These are phyloP conservation scores for Tolypocladium endophyticum DNA, from an alignment of 2,329 filamentous ascomycete genomes.

Conservation along the genomic window DNA sequence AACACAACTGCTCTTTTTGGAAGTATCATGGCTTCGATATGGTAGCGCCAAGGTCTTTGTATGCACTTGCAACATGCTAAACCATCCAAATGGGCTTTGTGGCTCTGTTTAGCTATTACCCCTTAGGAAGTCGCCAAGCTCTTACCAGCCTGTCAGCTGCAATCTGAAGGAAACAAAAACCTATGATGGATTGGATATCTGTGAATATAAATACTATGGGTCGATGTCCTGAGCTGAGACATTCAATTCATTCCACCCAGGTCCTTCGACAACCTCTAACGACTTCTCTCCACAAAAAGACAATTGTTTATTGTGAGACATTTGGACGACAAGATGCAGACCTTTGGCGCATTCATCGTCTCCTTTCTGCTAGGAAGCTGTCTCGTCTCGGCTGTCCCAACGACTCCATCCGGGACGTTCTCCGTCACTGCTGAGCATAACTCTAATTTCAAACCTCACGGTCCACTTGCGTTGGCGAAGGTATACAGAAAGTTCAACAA, in stretches of 20 bases:
- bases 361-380: neutral
- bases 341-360: neutral
- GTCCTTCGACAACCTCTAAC: neutral
- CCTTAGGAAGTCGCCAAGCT: neutral
- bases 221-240: too few relatives aligned
- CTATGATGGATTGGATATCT: fast-evolving
- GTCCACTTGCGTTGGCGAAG: neutral
- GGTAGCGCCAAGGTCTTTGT: neutral
- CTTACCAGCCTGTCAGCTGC: neutral
- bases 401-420: neutral
- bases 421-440: neutral
- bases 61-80: neutral
- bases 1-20: neutral
- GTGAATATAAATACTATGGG: neutral
- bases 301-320: neutral
- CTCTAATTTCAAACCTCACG: neutral
- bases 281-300: neutral
- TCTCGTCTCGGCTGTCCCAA: neutral
- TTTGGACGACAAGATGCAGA: neutral
- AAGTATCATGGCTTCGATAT: neutral
- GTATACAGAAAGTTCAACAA: neutral
- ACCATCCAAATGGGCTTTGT: neutral
- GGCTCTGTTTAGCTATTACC: neutral
- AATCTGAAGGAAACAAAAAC: neutral
- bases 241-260: neutral